Evolutionary conservation across 2,329 filamentous ascomycete species (phyloP).

Genomic region (Exophiala oligosperma): DNA sequence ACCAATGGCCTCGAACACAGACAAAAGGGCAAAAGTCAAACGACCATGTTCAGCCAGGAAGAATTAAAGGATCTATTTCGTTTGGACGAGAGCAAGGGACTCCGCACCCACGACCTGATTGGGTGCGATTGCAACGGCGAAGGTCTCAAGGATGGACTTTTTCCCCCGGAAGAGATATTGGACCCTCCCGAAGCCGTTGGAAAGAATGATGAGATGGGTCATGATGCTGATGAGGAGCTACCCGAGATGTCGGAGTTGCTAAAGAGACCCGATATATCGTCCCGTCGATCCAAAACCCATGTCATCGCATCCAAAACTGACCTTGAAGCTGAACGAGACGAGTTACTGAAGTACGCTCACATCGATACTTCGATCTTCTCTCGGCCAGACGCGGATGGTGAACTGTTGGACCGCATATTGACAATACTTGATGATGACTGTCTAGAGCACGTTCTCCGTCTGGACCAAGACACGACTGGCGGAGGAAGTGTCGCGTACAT

Average conservation of each 20-base stretch:
- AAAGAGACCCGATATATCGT: not conserved
- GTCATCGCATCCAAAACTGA: slow-evolving; percentile 8
- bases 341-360: slow-evolving; percentile 45
- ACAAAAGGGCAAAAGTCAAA: slow-evolving; percentile 50
- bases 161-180: not conserved
- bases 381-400: slow-evolving; percentile 2
- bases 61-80: slow-evolving; percentile 68
- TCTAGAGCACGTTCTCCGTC: slow-evolving; percentile 24
- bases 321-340: slow-evolving; percentile 41
- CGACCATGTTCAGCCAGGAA: slow-evolving; percentile 63
- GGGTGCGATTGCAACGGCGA: slow-evolving; percentile 62
- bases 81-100: slow-evolving; percentile 60
- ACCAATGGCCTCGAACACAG: not conserved
- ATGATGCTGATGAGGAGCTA: slow-evolving; percentile 24
- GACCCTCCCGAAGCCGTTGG: not conserved
- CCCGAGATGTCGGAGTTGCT: slow-evolving; percentile 24
- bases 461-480: slow-evolving; percentile 18
- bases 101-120: slow-evolving; percentile 68
- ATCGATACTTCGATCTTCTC: slow-evolving; percentile 40
- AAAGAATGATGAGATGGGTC: not conserved
- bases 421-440: slow-evolving; percentile 24
- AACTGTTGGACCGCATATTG: slow-evolving; percentile 5
- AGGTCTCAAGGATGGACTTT: slow-evolving; percentile 37
- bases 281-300: slow-evolving; percentile 1
- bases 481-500: slow-evolving; percentile 26